Evolutionary conservation across 768 basidiomycete genomes (phyloP).

Genomic region (Tubosaeta sp.): DNA sequence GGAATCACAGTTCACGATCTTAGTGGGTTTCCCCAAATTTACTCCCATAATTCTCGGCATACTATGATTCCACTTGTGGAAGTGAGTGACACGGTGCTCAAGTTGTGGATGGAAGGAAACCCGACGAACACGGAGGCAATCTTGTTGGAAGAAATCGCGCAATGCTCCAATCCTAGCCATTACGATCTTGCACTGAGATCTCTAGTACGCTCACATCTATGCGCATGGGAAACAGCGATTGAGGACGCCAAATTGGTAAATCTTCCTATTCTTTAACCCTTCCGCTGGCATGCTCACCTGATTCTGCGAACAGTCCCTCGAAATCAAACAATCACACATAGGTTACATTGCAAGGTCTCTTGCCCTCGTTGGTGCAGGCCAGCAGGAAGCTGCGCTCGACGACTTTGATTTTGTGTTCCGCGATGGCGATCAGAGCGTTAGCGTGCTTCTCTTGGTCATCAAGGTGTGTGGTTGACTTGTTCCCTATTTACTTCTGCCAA

Average conservation of each 20-base stretch:
- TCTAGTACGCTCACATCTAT: background rate
- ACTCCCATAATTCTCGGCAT: background rate
- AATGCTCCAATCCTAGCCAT: background rate
- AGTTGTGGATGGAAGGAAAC: background rate
- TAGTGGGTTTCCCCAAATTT: background rate
- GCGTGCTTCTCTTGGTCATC: background rate
- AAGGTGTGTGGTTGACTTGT: background rate
- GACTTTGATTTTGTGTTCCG: background rate
- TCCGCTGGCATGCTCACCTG: background rate
- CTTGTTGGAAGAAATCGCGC: background rate
- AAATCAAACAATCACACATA: background rate
- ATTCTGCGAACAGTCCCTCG: background rate
- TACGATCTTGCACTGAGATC: background rate
- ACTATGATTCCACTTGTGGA: background rate
- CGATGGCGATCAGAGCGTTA: background rate
- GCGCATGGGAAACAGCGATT: background rate
- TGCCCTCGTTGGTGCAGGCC: background rate
- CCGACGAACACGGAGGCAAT: background rate
- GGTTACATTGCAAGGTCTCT: background rate
- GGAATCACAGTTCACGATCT: constrained; percentile 3
- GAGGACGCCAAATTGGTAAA: background rate
- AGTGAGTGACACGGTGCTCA: background rate
- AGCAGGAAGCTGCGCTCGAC: background rate
- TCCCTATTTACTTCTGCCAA: no score
- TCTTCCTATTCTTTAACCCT: background rate